Percentiles rank a stretch among this genome's conserved stretches.
These are phyloP conservation scores for Claviceps purpurea DNA, from an alignment of 2,329 filamentous ascomycete genomes.

Conservation along the genomic window DNA sequence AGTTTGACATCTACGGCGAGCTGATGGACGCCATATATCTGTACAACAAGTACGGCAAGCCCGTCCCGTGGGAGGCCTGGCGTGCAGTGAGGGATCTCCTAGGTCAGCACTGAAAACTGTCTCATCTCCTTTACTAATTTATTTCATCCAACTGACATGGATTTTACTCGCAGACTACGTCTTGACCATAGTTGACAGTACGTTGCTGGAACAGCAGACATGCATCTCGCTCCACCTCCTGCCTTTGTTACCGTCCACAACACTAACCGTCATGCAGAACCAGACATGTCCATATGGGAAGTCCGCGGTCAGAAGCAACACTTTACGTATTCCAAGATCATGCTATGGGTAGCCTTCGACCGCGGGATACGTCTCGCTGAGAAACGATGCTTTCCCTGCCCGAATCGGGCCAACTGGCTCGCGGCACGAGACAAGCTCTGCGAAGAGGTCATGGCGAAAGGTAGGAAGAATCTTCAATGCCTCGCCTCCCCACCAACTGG, in stretches of 20 bases:
- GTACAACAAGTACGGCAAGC: slow-evolving; percentile 69
- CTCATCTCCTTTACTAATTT: no score
- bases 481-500: no score
- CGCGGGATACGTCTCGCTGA: slow-evolving; percentile 60
- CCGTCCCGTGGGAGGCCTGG: slow-evolving; percentile 66
- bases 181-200: slow-evolving; percentile 48
- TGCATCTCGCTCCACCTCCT: not conserved
- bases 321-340: slow-evolving; percentile 70
- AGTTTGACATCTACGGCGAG: slow-evolving; percentile 71
- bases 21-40: slow-evolving; percentile 66
- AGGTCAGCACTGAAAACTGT: slow-evolving; percentile 20
- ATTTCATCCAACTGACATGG: not conserved
- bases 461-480: slow-evolving; percentile 14
- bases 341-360: slow-evolving; percentile 74
- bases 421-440: slow-evolving; percentile 53
- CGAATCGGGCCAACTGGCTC: slow-evolving; percentile 53
- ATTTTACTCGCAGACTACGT: slow-evolving; percentile 43
- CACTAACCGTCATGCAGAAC: slow-evolving; percentile 25
- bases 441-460: slow-evolving; percentile 65
- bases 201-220: slow-evolving; percentile 7
- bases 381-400: slow-evolving; percentile 63
- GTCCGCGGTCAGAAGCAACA: slow-evolving; percentile 63
- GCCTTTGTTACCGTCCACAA: not conserved
- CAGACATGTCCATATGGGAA: slow-evolving; percentile 78
- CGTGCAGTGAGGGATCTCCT: slow-evolving; percentile 54